Percentiles rank a stretch among this genome's conserved stretches.
Evolutionary conservation across 805 yeast genomes (phyloP).

Genomic region (Citeromyces nyonsensis): DNA sequence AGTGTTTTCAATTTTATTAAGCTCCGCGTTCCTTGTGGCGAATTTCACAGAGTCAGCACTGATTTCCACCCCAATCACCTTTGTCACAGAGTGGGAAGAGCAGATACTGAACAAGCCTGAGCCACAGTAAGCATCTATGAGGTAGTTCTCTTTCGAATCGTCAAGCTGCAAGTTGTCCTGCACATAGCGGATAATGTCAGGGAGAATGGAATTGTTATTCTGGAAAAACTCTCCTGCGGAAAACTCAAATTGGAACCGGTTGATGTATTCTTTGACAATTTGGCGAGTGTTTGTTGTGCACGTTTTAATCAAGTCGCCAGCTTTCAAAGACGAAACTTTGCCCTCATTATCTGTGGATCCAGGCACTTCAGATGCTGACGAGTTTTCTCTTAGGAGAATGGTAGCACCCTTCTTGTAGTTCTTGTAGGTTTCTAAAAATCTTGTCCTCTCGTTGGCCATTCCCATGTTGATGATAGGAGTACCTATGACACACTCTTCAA

Average conservation of each 20-base stretch:
- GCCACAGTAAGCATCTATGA: constrained; percentile 94
- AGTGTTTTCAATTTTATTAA: constrained; percentile 66
- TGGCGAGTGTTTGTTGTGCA: constrained; percentile 72
- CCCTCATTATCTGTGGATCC: constrained; percentile 29
- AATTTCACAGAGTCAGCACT: constrained; percentile 82
- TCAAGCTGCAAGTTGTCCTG: constrained; percentile 44
- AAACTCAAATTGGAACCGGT: constrained; percentile 69
- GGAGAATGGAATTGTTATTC: constrained; percentile 84
- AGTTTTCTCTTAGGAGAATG: constrained; percentile 66
- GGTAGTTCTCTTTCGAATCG: constrained; percentile 20
- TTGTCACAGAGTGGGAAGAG: constrained; percentile 66
- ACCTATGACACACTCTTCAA: constrained; percentile 89
- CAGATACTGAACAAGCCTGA: constrained; percentile 88
- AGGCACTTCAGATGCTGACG: constrained; percentile 13
- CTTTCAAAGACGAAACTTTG: constrained; percentile 20
- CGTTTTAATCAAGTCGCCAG: constrained; percentile 23
- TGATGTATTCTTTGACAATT: constrained; percentile 62
- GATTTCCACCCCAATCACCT: constrained; percentile 87
- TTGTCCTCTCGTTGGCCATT: constrained; percentile 48
- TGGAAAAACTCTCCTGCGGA: constrained; percentile 95
- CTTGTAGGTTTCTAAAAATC: constrained; percentile 29
- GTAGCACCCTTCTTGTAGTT: constrained; percentile 72
- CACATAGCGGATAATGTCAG: constrained; percentile 71
- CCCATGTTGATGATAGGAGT: constrained; percentile 68
- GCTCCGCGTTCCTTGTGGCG: constrained; percentile 68